Conservation (phyloP, 257 asterid species). For the Gentiana dahurica region DNA sequence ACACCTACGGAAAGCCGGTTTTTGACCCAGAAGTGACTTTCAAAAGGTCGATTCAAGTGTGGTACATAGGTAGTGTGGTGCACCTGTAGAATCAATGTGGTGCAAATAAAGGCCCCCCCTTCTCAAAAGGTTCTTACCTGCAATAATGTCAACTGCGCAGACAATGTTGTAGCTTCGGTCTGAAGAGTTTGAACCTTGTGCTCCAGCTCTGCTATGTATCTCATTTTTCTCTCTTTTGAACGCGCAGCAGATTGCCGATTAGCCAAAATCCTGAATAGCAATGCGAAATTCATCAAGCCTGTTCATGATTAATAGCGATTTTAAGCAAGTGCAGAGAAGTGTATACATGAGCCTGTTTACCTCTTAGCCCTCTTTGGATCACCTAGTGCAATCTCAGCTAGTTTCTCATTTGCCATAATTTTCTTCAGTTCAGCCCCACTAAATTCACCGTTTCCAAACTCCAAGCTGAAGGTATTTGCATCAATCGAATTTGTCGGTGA, state of each 20-base stretch:
- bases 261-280: slow-evolving; percentile 43
- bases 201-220: slow-evolving; percentile 58
- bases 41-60: no score
- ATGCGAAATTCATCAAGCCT: slow-evolving; percentile 3
- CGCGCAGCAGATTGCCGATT: slow-evolving; percentile 76
- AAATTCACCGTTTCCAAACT: slow-evolving; percentile 55
- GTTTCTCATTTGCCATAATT: slow-evolving; percentile 61
- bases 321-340: not conserved
- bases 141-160: slow-evolving; percentile 51
- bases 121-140: slow-evolving; percentile 25
- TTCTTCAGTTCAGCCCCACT: slow-evolving; percentile 54
- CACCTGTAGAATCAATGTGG: no score
- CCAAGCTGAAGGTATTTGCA: slow-evolving; percentile 38
- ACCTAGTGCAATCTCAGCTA: slow-evolving; percentile 49
- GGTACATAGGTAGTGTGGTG: no score
- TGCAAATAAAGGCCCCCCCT: no score
- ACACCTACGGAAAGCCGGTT: no score
- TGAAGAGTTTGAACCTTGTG: slow-evolving; percentile 52
- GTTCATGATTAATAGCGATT: not conserved
- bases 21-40: no score
- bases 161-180: slow-evolving; percentile 54
- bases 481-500: slow-evolving; percentile 42
- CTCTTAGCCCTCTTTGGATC: slow-evolving; percentile 72
- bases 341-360: slow-evolving; percentile 12
- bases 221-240: slow-evolving; percentile 64